Percentiles rank a stretch among this genome's conserved stretches.
These are phyloP conservation scores for Inonotus obliquus DNA, from an alignment of 1,284 basidiomycete species.

Conservation along the genomic window DNA sequence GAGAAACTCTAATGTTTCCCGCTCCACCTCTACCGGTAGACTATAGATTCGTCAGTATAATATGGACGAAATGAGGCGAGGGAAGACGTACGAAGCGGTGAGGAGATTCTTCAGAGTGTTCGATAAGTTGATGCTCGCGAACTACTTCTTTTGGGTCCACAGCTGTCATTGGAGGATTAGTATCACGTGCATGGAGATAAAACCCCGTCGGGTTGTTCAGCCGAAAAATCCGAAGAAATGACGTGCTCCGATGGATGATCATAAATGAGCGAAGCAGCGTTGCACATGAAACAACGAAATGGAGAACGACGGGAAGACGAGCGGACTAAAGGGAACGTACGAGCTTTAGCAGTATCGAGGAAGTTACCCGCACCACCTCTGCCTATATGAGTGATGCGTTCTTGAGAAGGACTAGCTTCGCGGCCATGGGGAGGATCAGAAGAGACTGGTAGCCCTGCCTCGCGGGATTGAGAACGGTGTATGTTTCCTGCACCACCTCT, in stretches of 20 bases:
- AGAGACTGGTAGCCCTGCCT: slow-evolving; percentile 26
- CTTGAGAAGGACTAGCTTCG: slow-evolving; percentile 37
- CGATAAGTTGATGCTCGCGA: slow-evolving; percentile 9
- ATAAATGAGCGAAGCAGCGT: too few species aligned
- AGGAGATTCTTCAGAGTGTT: slow-evolving; percentile 1
- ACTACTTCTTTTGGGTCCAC: not conserved
- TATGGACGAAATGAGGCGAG: not conserved
- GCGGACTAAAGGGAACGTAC: slow-evolving; percentile 22
- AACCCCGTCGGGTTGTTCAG: not conserved
- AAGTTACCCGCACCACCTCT: slow-evolving; percentile 79
- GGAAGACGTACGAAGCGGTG: slow-evolving; percentile 7
- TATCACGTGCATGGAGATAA: not conserved
- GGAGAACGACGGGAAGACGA: slow-evolving; percentile 9
- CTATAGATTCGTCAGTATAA: slow-evolving; percentile 27
- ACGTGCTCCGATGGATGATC: not conserved
- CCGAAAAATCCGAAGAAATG: not conserved
- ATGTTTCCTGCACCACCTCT: slow-evolving; percentile 70
- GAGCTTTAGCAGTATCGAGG: slow-evolving; percentile 55
- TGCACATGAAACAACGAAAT: too few species aligned
- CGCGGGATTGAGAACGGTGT: slow-evolving; percentile 35
- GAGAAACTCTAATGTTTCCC: slow-evolving; percentile 48
- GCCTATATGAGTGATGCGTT: slow-evolving; percentile 53
- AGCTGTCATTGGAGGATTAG: not conserved
- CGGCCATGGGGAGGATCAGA: slow-evolving; percentile 47
- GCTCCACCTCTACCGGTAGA: slow-evolving; percentile 63